phyloP scores from a whole-genome alignment of 1,284 basidiomycete species.

The Pseudozyma thailandica region DNA sequence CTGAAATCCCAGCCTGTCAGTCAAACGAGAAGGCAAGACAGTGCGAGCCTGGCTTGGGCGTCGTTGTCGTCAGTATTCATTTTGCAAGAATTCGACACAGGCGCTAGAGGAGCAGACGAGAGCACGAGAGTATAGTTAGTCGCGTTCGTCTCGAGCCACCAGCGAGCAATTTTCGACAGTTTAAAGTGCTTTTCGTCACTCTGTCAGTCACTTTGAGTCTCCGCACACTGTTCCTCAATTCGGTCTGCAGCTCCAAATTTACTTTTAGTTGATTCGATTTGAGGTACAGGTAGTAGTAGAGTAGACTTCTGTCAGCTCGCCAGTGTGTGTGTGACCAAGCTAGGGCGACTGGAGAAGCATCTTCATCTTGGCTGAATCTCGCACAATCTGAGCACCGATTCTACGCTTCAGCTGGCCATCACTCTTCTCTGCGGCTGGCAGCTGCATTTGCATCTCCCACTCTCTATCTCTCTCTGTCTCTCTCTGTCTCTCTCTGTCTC shows the following conservation, averaged over 20 bases:
- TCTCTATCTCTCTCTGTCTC: neutral
- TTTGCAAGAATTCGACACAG: too few species aligned
- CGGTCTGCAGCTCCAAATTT: neutral
- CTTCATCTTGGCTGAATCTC: slow-evolving; percentile 32
- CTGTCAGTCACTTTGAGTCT: neutral
- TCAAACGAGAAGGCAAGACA: too few species aligned
- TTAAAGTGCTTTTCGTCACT: too few species aligned
- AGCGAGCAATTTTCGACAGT: too few species aligned
- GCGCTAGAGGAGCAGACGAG: too few species aligned
- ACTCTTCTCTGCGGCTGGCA: neutral
- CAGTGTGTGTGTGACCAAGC: slow-evolving; percentile 1
- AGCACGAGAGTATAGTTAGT: too few species aligned
- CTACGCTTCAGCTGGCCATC: neutral
- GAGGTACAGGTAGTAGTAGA: too few species aligned
- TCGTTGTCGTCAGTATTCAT: neutral
- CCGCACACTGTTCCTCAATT: neutral
- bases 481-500: neutral
- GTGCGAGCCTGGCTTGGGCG: slow-evolving; percentile 1
- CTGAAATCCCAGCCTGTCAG: too few species aligned
- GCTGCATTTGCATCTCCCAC: neutral
- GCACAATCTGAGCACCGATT: slow-evolving; percentile 11
- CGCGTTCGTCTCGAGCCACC: too few species aligned
- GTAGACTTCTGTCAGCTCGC: too few species aligned
- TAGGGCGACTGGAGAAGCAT: neutral
- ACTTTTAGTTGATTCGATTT: too few species aligned